These are phyloP conservation scores for Ulmus americana DNA, from an alignment of 331 rosid genomes.

Conservation along the genomic window DNA sequence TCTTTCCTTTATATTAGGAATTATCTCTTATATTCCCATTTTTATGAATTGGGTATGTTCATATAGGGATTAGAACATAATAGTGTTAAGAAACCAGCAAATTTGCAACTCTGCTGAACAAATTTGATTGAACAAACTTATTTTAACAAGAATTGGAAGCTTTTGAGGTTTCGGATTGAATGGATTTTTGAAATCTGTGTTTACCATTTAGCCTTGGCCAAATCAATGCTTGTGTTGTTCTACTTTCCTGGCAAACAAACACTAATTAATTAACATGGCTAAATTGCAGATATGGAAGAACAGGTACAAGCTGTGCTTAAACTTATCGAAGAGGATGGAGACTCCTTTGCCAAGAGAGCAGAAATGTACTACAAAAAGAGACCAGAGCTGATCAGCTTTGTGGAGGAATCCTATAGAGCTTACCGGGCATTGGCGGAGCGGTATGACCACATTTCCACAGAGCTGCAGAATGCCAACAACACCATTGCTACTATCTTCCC, in stretches of 20 bases:
- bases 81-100: no score
- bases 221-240: neutral
- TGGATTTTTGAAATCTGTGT: no score
- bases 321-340: constrained; percentile 80
- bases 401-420: constrained; percentile 77
- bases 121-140: no score
- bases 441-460: constrained; percentile 88
- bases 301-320: constrained; percentile 53
- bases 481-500: constrained; percentile 86
- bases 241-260: neutral
- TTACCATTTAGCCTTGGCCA: no score
- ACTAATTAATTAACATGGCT: neutral
- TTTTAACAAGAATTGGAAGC: no score
- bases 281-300: constrained; percentile 84
- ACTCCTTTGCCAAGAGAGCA: constrained; percentile 94
- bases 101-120: no score
- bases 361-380: constrained; percentile 95
- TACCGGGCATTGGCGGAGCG: constrained; percentile 89
- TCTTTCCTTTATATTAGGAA: no score
- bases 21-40: no score
- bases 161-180: no score
- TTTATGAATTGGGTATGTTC: no score
- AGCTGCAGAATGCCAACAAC: constrained; percentile 92
- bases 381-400: constrained; percentile 77
- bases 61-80: no score